These are phyloP conservation scores for Coprinellus micaceus DNA, from an alignment of 768 basidiomycete genomes.

Conservation along the genomic window DNA sequence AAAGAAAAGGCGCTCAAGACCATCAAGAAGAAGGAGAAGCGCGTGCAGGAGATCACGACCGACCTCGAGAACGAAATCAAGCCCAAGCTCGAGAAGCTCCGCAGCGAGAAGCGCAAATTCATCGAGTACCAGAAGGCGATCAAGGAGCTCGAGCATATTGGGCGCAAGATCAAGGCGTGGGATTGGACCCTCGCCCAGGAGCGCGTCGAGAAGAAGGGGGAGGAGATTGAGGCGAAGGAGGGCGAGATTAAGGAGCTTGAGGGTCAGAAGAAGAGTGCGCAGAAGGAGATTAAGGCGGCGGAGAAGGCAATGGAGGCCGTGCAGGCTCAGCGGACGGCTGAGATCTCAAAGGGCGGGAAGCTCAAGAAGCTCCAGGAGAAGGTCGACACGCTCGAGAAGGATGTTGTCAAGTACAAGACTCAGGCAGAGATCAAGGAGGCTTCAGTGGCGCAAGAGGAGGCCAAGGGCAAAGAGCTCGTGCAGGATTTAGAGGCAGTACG, in stretches of 20 bases:
- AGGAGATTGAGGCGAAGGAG: constrained; percentile 49
- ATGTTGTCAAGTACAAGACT: constrained; percentile 75
- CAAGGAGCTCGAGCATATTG: constrained; percentile 83
- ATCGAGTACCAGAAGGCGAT: constrained; percentile 88
- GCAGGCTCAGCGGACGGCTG: constrained; percentile 73
- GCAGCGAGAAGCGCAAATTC: constrained; percentile 83
- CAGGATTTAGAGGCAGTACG: constrained; percentile 61
- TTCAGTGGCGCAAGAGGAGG: constrained; percentile 77
- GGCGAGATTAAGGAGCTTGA: constrained; percentile 45
- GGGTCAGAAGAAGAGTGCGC: constrained; percentile 46
- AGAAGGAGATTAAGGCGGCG: constrained; percentile 54
- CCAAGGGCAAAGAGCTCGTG: constrained; percentile 47
- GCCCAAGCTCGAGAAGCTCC: constrained; percentile 89
- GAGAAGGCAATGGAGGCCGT: constrained; percentile 68
- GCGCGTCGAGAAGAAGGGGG: constrained; percentile 51
- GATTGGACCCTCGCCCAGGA: constrained; percentile 74
- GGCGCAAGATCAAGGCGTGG: constrained; percentile 77
- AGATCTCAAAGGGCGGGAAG: constrained; percentile 91
- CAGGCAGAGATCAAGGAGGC: constrained; percentile 80
- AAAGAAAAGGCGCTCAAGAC: constrained; percentile 96
- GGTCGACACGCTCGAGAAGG: constrained; percentile 74
- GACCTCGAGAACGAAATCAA: constrained; percentile 86
- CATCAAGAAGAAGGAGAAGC: constrained; percentile 96
- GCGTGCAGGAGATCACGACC: constrained; percentile 81
- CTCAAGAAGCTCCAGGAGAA: constrained; percentile 81